These are phyloP conservation scores for Chrysanthemum seticuspe DNA, from an alignment of 129 eudicot genomes.

Conservation along the genomic window DNA sequence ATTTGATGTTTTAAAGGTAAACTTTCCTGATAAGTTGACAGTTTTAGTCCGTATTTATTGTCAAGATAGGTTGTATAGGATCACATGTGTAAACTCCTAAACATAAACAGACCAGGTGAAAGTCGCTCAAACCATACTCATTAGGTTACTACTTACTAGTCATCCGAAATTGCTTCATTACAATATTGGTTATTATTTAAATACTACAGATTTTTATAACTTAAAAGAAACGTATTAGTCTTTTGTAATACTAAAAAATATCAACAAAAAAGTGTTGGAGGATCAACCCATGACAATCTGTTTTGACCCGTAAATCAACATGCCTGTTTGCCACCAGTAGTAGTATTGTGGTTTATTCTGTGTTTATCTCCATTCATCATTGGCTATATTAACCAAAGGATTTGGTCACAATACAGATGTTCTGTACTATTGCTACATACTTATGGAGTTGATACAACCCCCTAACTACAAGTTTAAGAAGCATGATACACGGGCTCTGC, in stretches of 20 bases:
- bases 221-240: not conserved
- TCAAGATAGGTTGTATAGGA: not conserved
- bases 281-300: not conserved
- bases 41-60: not conserved
- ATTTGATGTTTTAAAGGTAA: not conserved
- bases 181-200: not conserved
- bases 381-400: not conserved
- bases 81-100: not conserved
- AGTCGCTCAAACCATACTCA: not conserved
- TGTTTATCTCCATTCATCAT: not conserved
- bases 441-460: too few relatives aligned
- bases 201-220: not conserved
- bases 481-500: not conserved
- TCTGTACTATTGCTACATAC: not conserved
- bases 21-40: not conserved
- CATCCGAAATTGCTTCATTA: not conserved
- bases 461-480: not conserved
- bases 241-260: not conserved
- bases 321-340: not conserved
- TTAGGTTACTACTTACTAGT: not conserved
- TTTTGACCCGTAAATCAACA: not conserved
- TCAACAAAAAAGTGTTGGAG: not conserved
- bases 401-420: too few relatives aligned
- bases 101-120: not conserved
- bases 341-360: not conserved